phyloP scores from a whole-genome alignment of 2,329 filamentous ascomycete genomes.

The Parafenestella ontariensis region DNA sequence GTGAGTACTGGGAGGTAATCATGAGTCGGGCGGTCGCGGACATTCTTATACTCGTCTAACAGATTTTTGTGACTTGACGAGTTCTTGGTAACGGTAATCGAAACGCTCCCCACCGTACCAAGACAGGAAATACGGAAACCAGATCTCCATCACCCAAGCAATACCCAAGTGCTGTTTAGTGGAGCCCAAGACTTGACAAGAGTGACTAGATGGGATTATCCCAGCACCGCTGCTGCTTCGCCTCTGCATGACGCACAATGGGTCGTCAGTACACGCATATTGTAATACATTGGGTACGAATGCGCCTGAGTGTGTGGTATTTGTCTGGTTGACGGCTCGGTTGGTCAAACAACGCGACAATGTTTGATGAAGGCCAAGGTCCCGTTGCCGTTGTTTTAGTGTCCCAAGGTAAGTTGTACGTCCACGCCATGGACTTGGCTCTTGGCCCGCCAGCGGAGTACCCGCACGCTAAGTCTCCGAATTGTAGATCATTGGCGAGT shows the following conservation, averaged over 20 bases:
- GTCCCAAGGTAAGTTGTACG: slow-evolving; percentile 11
- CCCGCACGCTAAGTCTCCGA: slow-evolving; percentile 5
- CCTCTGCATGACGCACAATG: slow-evolving; percentile 10
- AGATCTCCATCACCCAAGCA: slow-evolving; percentile 10
- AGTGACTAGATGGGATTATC: slow-evolving; percentile 10
- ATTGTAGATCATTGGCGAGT: slow-evolving; percentile 8
- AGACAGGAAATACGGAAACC: slow-evolving; percentile 7
- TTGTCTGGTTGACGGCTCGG: slow-evolving; percentile 6
- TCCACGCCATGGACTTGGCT: slow-evolving; percentile 22
- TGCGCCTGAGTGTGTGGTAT: not conserved
- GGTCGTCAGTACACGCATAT: slow-evolving; percentile 6
- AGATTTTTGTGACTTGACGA: slow-evolving; percentile 9
- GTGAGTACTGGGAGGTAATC: not conserved
- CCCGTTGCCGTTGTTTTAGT: slow-evolving; percentile 1
- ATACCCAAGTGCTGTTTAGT: not conserved
- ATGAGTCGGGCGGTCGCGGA: not conserved
- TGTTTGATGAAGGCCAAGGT: not conserved
- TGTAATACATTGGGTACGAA: not conserved
- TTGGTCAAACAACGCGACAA: slow-evolving; percentile 2
- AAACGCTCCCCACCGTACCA: slow-evolving; percentile 10
- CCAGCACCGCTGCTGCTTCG: not conserved
- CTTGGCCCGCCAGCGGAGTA: slow-evolving; percentile 16
- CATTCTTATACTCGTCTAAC: slow-evolving; percentile 3
- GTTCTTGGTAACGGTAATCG: not conserved
- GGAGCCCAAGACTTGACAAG: slow-evolving; percentile 11